phyloP scores from a whole-genome alignment of 768 basidiomycete species.

The Exsudoporus frostii region DNA sequence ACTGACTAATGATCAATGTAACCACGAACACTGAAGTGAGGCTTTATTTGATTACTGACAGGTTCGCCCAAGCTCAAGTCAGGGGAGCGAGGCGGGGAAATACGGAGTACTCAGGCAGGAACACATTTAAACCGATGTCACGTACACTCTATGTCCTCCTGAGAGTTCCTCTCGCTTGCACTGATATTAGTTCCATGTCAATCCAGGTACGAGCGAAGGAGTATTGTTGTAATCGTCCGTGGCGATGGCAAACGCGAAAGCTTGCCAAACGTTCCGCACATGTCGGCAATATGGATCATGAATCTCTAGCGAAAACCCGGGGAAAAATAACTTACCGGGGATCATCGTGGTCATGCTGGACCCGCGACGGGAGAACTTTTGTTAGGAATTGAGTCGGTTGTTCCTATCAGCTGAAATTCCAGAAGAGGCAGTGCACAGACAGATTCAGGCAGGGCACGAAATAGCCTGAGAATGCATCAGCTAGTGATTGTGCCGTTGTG shows the following conservation, averaged over 20 bases:
- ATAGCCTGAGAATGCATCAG: not conserved
- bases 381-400: not conserved
- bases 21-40: not conserved
- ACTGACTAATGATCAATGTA: not conserved
- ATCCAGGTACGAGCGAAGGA: not conserved
- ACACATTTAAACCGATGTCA: not conserved
- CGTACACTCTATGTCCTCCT: not conserved
- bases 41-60: not conserved
- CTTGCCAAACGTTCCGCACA: not conserved
- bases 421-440: not conserved
- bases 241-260: not conserved
- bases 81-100: not conserved
- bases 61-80: not conserved
- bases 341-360: not conserved
- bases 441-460: not conserved
- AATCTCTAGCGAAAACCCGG: not conserved
- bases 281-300: not conserved
- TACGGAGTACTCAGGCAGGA: not conserved
- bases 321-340: not conserved
- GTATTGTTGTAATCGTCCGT: not conserved
- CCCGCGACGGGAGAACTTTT: not conserved
- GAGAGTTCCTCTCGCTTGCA: not conserved
- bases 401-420: conserved; percentile 10
- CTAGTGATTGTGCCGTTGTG: not conserved
- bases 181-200: not conserved